phyloP scores from a whole-genome alignment of 2,329 filamentous ascomycete genomes.

The Microthyrium microscopicum region DNA sequence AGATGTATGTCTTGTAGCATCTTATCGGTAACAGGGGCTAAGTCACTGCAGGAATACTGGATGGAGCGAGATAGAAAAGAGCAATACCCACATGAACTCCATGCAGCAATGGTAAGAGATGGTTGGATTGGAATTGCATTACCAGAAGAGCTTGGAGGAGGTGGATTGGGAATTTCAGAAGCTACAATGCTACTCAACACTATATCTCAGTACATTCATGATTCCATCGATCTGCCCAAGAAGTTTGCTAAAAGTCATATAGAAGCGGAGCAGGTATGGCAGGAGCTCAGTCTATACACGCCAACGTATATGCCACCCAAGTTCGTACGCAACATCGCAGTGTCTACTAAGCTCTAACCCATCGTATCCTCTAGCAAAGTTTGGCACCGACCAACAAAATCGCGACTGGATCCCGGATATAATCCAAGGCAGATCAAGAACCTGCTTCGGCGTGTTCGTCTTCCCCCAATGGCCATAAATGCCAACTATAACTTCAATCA shows the following conservation, averaged over 20 bases:
- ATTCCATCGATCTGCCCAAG: neutral
- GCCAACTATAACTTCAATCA: neutral
- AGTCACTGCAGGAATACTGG: slow-evolving; percentile 44
- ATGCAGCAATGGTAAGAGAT: slow-evolving; percentile 54
- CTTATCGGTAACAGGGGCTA: slow-evolving; percentile 5
- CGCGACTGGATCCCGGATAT: slow-evolving; percentile 50
- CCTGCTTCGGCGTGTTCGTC: slow-evolving; percentile 54
- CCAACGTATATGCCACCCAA: slow-evolving; percentile 59
- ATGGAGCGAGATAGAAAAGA: slow-evolving; percentile 53
- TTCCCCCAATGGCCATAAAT: neutral
- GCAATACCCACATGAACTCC: slow-evolving; percentile 58
- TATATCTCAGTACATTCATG: slow-evolving; percentile 42
- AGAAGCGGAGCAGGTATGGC: slow-evolving; percentile 61
- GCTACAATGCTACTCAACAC: slow-evolving; percentile 81
- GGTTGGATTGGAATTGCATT: slow-evolving; percentile 73
- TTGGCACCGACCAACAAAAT: slow-evolving; percentile 50
- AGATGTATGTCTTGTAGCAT: slow-evolving; percentile 24
- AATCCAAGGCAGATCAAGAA: slow-evolving; percentile 52
- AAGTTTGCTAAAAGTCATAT: slow-evolving; percentile 6
- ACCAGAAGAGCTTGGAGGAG: slow-evolving; percentile 56
- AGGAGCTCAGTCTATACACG: slow-evolving; percentile 40
- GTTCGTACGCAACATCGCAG: slow-evolving; percentile 18
- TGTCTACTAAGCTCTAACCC: too few relatives aligned
- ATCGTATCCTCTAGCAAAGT: slow-evolving; percentile 44
- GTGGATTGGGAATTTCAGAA: slow-evolving; percentile 62